Percentiles rank a stretch among this genome's conserved stretches.
Evolutionary conservation across 768 basidiomycete genomes (phyloP).

Genomic region (Paxillus rubicundulus): DNA sequence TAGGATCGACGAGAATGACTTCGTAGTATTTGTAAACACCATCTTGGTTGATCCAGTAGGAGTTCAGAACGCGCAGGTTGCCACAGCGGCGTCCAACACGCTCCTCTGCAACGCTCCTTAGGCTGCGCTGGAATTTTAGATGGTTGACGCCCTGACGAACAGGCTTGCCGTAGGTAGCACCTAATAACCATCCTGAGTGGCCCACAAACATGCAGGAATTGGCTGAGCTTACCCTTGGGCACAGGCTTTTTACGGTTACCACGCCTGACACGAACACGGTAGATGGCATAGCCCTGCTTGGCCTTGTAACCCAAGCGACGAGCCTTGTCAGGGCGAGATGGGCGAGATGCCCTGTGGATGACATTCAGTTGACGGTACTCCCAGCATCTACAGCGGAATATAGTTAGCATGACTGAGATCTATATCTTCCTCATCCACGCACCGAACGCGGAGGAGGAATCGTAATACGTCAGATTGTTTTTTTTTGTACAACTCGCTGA

Average conservation of each 20-base stretch:
- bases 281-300: slow-evolving; percentile 98
- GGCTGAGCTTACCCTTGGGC: slow-evolving; percentile 75
- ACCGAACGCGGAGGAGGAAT: slow-evolving; percentile 97
- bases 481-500: slow-evolving; percentile 97
- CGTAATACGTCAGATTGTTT: slow-evolving; percentile 97
- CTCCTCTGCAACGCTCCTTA: slow-evolving; percentile 95
- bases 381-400: slow-evolving; percentile 69
- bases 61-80: slow-evolving; percentile 94
- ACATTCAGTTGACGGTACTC: slow-evolving; percentile 98
- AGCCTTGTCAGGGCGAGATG: slow-evolving; percentile 98
- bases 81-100: slow-evolving; percentile 95
- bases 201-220: not conserved
- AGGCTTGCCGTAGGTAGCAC: slow-evolving; percentile 98
- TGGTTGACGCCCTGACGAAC: slow-evolving; percentile 99
- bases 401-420: slow-evolving; percentile 4
- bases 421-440: slow-evolving; percentile 25
- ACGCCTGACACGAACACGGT: slow-evolving; percentile 94
- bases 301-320: slow-evolving; percentile 99
- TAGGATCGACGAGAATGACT: slow-evolving; percentile 96
- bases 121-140: slow-evolving; percentile 93
- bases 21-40: slow-evolving; percentile 99
- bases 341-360: slow-evolving; percentile 96
- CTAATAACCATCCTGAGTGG: slow-evolving; percentile 34
- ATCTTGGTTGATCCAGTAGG: slow-evolving; percentile 99
- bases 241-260: slow-evolving; percentile 99